Percentiles rank a stretch among this genome's conserved stretches.
phyloP scores from a whole-genome alignment of 306 rosid species.

The Rosa chinensis region DNA sequence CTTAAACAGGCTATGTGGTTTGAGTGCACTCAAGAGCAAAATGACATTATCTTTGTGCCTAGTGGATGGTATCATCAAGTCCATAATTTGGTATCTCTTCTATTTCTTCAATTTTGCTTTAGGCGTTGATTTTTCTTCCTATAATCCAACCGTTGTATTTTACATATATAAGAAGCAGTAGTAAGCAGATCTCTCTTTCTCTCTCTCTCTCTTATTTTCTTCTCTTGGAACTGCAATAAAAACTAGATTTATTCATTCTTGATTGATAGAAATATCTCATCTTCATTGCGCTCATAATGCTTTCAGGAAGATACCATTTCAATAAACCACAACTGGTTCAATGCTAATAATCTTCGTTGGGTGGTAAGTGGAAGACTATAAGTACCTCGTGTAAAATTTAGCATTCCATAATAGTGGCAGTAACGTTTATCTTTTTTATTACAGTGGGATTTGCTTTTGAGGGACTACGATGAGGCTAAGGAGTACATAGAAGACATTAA shows the following conservation, averaged over 20 bases:
- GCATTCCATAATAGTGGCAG: slow-evolving; percentile 11
- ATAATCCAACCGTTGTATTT: background rate
- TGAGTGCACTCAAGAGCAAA: slow-evolving; percentile 85
- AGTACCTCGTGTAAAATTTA: background rate
- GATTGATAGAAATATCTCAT: slow-evolving; percentile 4
- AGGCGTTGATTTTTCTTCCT: slow-evolving; percentile 10
- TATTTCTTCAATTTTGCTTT: background rate
- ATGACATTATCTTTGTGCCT: slow-evolving; percentile 90
- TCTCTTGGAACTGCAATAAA: no score
- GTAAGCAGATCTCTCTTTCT: background rate
- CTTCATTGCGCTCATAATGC: slow-evolving; percentile 15
- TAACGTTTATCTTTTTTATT: slow-evolving; percentile 21
- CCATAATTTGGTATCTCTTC: slow-evolving; percentile 67
- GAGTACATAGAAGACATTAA: slow-evolving; percentile 92
- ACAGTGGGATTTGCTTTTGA: slow-evolving; percentile 80
- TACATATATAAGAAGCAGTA: background rate
- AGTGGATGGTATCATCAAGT: slow-evolving; percentile 99
- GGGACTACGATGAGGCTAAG: slow-evolving; percentile 85
- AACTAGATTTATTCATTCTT: background rate
- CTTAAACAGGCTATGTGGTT: slow-evolving; percentile 73
- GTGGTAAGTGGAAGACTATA: slow-evolving; percentile 53
- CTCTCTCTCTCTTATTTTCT: no score
- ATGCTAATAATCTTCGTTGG: slow-evolving; percentile 74
- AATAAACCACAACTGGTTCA: slow-evolving; percentile 98
- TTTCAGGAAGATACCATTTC: slow-evolving; percentile 95